Conservation (phyloP, 176 grass and related monocot genomes). For the Chloris gayana region DNA sequence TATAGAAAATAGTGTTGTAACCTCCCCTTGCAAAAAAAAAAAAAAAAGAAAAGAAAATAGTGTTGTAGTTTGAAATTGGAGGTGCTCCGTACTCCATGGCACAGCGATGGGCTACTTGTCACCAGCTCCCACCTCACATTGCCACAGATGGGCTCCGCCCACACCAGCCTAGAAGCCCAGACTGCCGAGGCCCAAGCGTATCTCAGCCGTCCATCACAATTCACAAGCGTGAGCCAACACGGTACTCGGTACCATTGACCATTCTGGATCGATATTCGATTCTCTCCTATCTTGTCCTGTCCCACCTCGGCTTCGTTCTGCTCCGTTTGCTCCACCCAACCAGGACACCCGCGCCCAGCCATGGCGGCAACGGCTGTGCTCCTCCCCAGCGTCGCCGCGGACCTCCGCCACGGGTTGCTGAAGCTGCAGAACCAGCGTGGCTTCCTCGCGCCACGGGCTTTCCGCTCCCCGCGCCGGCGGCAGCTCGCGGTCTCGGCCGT, state of each 20-base stretch:
- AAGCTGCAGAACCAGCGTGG: conserved; percentile 13
- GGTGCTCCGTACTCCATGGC: conserved; percentile 14
- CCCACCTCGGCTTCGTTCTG: conserved; percentile 9
- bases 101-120: conserved; percentile 41
- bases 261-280: too few relatives aligned
- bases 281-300: conserved; percentile 31
- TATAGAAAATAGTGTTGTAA: too few relatives aligned
- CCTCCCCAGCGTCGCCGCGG: conserved; percentile 38
- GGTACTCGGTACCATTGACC: too few relatives aligned
- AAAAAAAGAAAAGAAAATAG: too few relatives aligned
- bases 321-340: not conserved
- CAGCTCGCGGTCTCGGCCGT: conserved; percentile 53
- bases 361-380: conserved; percentile 67
- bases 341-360: conserved; percentile 15
- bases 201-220: conserved; percentile 29
- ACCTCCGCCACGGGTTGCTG: conserved; percentile 10
- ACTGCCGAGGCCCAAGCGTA: not conserved
- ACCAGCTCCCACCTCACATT: conserved; percentile 26
- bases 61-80: too few relatives aligned
- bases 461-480: conserved; percentile 20
- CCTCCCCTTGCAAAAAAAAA: too few relatives aligned
- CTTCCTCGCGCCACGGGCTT: not conserved
- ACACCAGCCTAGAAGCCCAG: not conserved
- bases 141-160: not conserved
- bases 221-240: not conserved